These are phyloP conservation scores for Rhododendron ovatum DNA, from an alignment of 148 eudicot genomes.

Conservation along the genomic window DNA sequence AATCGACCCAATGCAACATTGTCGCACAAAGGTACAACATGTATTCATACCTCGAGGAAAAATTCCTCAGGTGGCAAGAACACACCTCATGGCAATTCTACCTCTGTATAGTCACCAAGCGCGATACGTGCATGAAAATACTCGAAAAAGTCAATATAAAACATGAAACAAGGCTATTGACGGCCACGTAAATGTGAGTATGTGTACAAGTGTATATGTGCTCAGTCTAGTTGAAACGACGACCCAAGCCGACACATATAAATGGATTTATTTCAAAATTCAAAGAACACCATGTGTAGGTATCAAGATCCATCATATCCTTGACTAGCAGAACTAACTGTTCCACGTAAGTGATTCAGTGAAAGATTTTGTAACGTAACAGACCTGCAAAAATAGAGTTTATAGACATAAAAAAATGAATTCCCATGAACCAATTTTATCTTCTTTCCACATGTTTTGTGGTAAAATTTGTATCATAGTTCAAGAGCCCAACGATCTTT, in stretches of 20 bases:
- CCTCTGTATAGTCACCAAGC: no score
- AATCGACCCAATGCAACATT: no score
- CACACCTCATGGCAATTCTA: no score
- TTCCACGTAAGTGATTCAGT: neutral
- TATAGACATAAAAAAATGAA: neutral
- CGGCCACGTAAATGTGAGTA: neutral
- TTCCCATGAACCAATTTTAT: neutral
- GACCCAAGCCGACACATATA: neutral
- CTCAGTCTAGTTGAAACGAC: neutral
- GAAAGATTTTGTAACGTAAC: neutral
- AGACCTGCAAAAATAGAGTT: neutral
- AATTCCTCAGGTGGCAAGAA: no score
- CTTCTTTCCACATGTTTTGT: neutral
- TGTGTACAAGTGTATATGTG: neutral
- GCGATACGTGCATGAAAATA: no score
- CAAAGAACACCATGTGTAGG: neutral
- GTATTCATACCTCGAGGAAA: no score
- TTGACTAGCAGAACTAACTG: neutral
- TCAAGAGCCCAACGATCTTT: constrained; percentile 26
- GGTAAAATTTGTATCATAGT: constrained; percentile 4
- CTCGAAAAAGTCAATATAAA: neutral
- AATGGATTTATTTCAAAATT: neutral
- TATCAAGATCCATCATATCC: neutral
- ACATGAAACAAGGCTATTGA: neutral
- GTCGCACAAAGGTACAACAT: no score